phyloP scores from a whole-genome alignment of 495 filamentous ascomycete species.

The Neurospora cerealis region DNA sequence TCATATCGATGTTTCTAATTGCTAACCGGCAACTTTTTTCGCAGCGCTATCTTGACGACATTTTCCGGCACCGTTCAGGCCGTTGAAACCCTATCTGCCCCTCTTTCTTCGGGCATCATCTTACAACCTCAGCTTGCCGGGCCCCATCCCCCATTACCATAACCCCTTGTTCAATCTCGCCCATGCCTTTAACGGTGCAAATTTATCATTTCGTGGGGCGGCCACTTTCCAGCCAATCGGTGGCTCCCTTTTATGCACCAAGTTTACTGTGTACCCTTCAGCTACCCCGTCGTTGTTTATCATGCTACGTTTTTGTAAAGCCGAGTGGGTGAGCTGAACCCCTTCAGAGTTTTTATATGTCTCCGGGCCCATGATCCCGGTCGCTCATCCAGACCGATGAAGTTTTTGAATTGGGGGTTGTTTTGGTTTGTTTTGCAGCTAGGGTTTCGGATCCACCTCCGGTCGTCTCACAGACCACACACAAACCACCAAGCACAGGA shows the following conservation, averaged over 20 bases:
- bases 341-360: background rate
- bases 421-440: background rate
- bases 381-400: background rate
- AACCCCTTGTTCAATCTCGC: background rate
- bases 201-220: no score
- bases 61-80: background rate
- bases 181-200: background rate
- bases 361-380: background rate
- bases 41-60: background rate
- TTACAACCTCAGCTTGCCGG: background rate
- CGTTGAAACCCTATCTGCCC: background rate
- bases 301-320: background rate
- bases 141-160: background rate
- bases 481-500: background rate
- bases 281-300: background rate
- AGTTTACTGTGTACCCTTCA: background rate
- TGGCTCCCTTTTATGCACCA: background rate
- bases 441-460: background rate
- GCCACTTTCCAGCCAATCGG: no score
- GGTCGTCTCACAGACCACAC: background rate
- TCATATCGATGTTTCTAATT: background rate
- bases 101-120: background rate
- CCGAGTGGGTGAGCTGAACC: background rate
- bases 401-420: background rate
- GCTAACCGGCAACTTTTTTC: background rate